Evolutionary conservation across 257 asterid genomes (phyloP).

Genomic region (Galeopsis tetrahit): DNA sequence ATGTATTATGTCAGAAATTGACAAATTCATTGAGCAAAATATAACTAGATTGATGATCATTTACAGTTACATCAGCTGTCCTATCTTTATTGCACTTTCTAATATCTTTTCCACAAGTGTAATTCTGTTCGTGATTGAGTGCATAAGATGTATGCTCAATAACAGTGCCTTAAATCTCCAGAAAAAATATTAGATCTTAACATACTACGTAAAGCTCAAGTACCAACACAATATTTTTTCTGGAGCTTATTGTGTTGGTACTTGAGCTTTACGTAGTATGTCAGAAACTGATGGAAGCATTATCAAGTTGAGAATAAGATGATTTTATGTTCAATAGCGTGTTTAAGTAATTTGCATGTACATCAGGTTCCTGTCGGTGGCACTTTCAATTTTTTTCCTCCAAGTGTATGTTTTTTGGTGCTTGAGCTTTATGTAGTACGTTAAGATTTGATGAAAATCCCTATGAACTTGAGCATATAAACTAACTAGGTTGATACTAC

Average conservation of each 20-base stretch:
- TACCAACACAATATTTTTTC: too few relatives aligned
- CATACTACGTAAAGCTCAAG: too few relatives aligned
- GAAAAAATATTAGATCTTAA: too few relatives aligned
- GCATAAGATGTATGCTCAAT: background rate
- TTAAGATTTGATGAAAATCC: constrained; percentile 7
- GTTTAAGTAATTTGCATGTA: too few relatives aligned
- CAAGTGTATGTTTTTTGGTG: background rate
- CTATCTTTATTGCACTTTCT: background rate
- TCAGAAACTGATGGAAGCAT: constrained; percentile 4
- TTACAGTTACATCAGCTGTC: constrained; percentile 5
- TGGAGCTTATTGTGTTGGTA: background rate
- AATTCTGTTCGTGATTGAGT: background rate
- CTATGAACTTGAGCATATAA: constrained; percentile 13
- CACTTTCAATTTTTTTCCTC: background rate
- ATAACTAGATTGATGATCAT: constrained; percentile 15
- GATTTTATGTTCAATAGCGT: too few relatives aligned
- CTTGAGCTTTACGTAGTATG: constrained; percentile 17
- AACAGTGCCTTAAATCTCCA: background rate
- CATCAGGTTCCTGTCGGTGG: too few relatives aligned
- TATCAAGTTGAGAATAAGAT: too few relatives aligned
- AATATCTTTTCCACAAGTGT: background rate
- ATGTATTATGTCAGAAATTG: background rate
- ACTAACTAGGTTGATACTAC: constrained; percentile 12
- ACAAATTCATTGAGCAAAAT: background rate
- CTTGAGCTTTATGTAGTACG: constrained; percentile 17